phyloP scores from a whole-genome alignment of 345 rosid species.

The Geranium brycei region DNA sequence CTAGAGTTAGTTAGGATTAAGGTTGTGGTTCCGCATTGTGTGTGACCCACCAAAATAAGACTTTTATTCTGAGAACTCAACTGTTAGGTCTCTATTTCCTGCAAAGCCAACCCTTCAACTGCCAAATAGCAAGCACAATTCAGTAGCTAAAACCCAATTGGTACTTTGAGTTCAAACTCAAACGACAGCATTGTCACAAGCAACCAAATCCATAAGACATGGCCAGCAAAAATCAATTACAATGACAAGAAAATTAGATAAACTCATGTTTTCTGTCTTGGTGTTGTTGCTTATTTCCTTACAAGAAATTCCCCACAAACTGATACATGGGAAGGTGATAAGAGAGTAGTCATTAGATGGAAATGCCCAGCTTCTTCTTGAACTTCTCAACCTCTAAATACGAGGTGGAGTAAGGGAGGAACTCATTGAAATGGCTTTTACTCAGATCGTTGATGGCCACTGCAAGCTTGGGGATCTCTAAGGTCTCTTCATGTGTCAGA shows the following conservation, averaged over 20 bases:
- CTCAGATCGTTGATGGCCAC: constrained; percentile 86
- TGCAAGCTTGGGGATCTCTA: constrained; percentile 92
- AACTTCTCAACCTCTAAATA: constrained; percentile 93
- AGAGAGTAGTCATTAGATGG: constrained; percentile 24
- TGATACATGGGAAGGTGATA: constrained; percentile 12
- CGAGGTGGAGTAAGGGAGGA: constrained; percentile 79
- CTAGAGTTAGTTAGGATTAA: too few relatives aligned
- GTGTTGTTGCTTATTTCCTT: constrained; percentile 55
- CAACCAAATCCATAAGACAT: neutral
- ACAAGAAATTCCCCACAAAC: constrained; percentile 20
- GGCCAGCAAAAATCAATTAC: constrained; percentile 10
- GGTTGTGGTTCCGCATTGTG: too few relatives aligned
- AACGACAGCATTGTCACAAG: constrained; percentile 1
- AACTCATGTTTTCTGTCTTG: constrained; percentile 25
- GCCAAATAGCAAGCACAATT: neutral
- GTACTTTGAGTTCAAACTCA: neutral
- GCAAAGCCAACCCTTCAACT: neutral
- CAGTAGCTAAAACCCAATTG: neutral
- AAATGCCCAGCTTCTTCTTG: constrained; percentile 59
- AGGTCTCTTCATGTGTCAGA: constrained; percentile 75
- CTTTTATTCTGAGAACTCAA: too few relatives aligned
- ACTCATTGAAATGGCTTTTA: constrained; percentile 62
- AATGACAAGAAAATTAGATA: constrained; percentile 12
- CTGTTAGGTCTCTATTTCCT: constrained; percentile 4
- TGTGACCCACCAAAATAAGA: too few relatives aligned